Evolutionary conservation across 768 basidiomycete genomes (phyloP), one percentile per base, ranked within the genome.

Genomic region (Hericium coralloides): DNA sequence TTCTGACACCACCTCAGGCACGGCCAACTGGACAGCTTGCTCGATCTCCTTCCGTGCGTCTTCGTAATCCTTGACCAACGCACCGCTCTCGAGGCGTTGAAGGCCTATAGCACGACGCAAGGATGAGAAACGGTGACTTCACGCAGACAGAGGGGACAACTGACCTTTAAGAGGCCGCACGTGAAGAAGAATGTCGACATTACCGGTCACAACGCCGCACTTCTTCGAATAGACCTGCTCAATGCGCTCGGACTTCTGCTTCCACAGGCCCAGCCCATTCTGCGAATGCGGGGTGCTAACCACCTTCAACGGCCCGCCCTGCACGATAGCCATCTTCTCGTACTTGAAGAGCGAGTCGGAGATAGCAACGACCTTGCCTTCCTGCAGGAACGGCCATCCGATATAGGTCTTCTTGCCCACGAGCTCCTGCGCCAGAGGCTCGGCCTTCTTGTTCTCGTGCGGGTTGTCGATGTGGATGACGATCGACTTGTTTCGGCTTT

Each of bases 61-160:
- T 63, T 97, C 94, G 66, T 95, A 98, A 64, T 98, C 95, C 70
- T 98, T 99, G 55, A 97, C 83, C 58, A 98, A 80, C 4, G 95
- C 90, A 8, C 97, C 97, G 5, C 80, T 79, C 59, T 97, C 93
- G 31, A 94, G 69, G 12, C 92, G 84, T 67, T 88, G 94, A 65
- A 99, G 71, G n/a, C 95, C 94, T 94, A 59, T 0, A 9, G 23
- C 17, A 7, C 20, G 12, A 38, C 17, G 20, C 55, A n/a, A 60
- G 20, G 47, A 36, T 3, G 12, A 15, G 31, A 23, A 15, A 17
- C 31, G 39, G 54, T 36, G 53, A 39, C 14, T 26, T 20, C 12
- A 38, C 9, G 64, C 12, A 45, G 14, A 9, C 31, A 6, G 31
- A 31, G 31, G 31, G 7, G 23, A 14, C 14, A 26, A 17, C 74